These are phyloP conservation scores for Mucor sp. DNA, from an alignment of 371 early-diverging fungal genomes.

Conservation along the genomic window DNA sequence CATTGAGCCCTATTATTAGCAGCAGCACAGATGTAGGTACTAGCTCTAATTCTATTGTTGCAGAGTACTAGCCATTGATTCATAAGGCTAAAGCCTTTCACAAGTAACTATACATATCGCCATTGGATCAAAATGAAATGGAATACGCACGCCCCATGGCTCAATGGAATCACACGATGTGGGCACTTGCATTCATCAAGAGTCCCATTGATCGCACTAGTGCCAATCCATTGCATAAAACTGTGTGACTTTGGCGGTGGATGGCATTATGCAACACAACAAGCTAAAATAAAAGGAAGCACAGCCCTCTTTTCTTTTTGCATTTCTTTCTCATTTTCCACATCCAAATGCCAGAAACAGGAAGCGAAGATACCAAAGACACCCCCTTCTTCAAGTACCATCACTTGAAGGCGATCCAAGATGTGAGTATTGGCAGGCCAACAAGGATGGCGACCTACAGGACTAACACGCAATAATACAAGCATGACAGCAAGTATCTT, in stretches of 20 bases:
- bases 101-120: too few species aligned
- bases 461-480: not conserved
- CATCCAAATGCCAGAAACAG: not conserved
- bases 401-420: not conserved
- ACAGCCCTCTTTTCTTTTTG: not conserved
- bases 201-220: too few species aligned
- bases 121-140: too few species aligned
- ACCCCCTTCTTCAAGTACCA: not conserved
- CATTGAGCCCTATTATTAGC: too few species aligned
- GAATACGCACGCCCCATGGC: too few species aligned
- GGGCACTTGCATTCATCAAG: too few species aligned
- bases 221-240: not conserved
- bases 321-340: not conserved
- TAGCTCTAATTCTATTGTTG: too few species aligned
- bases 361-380: not conserved
- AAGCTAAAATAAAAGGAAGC: not conserved
- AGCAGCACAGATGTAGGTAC: too few species aligned
- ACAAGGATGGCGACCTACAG: not conserved
- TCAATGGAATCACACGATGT: too few species aligned
- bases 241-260: not conserved
- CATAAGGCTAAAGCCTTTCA: too few species aligned
- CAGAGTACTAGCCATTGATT: too few species aligned
- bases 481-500: conserved; percentile 13
- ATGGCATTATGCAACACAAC: not conserved
- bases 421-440: not conserved